Base-by-base conservation (phyloP, 1,284 basidiomycete species). In the Malassezia arunalokei region DNA sequence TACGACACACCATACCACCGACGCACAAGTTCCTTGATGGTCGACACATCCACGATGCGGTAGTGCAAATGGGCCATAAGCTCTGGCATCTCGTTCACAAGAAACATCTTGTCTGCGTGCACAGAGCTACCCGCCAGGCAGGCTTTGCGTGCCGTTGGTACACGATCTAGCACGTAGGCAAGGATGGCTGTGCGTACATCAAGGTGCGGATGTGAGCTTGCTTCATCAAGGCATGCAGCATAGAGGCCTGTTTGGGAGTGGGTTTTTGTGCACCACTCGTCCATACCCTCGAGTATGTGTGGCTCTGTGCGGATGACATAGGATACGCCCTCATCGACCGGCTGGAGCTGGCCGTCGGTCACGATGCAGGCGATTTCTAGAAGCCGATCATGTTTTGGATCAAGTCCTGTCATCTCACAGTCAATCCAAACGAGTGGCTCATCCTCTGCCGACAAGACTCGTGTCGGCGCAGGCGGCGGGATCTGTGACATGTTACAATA, bases 341-440 rank as follows among this genome's bases (percentile, higher is more conserved):
- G 66, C 17, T 84, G 78, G 35, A 90, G 75, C 56, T 87, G 79
- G 7, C 85, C 86, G 58, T 89, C 79, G 1, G 87, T 89, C 43
- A 90, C 82, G 29, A 90, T 73, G 30, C 87, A 84, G 0, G 77
- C 87, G 80, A 72, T 75, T 69, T 89, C 86, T 4, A 89, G 68
- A 24, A 89, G 80, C 52, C 81, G 81, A 68, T 89, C 84, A 29
- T 72, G 80, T 28, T 78, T 76, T 3, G 78, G 78, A 64, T 84
- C 74, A 20, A 83, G 71, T 5, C 82, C 82, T 1, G 85, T 87
- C 87, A 89, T 89, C 63, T 89, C 86, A 65, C 86, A 86, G 70
- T 89, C 87, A 45, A 89, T 80, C 86, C 86, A 89, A 1, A 89
- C 84, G 43, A 89, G 74, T 8, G 87, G 86, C 0, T 84, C 84